These are phyloP conservation scores for Uronychia setigera DNA, from an alignment of 73 alveolate genomes.

Conservation along the genomic window DNA sequence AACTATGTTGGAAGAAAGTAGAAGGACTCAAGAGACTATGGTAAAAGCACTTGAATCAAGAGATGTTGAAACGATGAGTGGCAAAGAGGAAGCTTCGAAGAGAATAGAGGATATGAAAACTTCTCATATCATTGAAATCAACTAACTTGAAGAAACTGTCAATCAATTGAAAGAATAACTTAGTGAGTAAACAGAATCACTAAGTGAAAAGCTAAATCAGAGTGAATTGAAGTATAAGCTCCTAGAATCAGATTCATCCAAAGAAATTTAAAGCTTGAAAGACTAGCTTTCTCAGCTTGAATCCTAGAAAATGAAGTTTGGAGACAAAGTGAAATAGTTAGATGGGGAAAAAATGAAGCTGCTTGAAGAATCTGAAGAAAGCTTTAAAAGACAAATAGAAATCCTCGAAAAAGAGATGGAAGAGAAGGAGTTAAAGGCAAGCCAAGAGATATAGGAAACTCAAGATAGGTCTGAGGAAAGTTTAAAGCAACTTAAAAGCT, in stretches of 20 bases:
- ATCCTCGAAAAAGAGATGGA: slow-evolving; percentile 57
- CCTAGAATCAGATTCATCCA: slow-evolving; percentile 17
- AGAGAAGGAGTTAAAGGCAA: slow-evolving; percentile 19
- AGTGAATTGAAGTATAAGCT: slow-evolving; percentile 36
- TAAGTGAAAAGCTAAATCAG: slow-evolving; percentile 20
- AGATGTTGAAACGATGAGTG: slow-evolving; percentile 41
- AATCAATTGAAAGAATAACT: slow-evolving; percentile 1
- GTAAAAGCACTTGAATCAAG: slow-evolving; percentile 40
- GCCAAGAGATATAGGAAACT: slow-evolving; percentile 41
- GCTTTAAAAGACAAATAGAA: slow-evolving; percentile 12
- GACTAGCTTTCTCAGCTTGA: slow-evolving; percentile 17
- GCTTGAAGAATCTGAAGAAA: slow-evolving; percentile 43
- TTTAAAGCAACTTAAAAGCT: slow-evolving; percentile 62
- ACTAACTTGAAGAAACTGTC: slow-evolving; percentile 24
- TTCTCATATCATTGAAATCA: slow-evolving; percentile 22
- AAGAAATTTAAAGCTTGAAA: slow-evolving; percentile 21
- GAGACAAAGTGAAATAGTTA: slow-evolving; percentile 15
- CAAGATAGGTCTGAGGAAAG: slow-evolving; percentile 61
- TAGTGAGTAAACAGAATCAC: slow-evolving; percentile 26
- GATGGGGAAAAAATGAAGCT: slow-evolving; percentile 26
- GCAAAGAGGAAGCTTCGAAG: slow-evolving; percentile 63
- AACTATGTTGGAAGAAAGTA: slow-evolving; percentile 46
- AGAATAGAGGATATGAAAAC: slow-evolving; percentile 30
- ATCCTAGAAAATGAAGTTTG: neutral
- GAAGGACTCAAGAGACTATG: slow-evolving; percentile 58